Evolutionary conservation across 805 yeast species (phyloP).

Genomic region (Kodamaea kaohsiungensis): DNA sequence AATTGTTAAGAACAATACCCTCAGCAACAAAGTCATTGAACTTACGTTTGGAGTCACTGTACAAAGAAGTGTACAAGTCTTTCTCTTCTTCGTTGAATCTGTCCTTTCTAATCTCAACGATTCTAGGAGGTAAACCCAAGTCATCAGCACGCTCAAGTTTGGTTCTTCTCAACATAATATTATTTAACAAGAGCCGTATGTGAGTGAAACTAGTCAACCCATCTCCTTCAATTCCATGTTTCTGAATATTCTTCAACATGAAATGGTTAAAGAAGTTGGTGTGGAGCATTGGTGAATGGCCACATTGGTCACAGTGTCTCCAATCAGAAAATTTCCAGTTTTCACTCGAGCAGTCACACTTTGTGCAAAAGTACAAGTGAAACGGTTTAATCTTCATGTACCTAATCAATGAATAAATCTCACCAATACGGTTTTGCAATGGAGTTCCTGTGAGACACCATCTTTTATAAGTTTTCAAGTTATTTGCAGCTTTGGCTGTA

Average conservation of each 20-base stretch:
- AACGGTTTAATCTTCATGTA: slow-evolving; percentile 84
- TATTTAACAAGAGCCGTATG: slow-evolving; percentile 70
- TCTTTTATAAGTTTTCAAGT: slow-evolving; percentile 66
- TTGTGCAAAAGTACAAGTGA: slow-evolving; percentile 88
- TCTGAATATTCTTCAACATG: slow-evolving; percentile 90
- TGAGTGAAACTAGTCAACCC: slow-evolving; percentile 77
- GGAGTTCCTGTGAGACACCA: slow-evolving; percentile 98
- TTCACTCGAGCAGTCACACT: slow-evolving; percentile 78
- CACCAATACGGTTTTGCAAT: slow-evolving; percentile 93
- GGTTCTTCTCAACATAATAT: slow-evolving; percentile 90
- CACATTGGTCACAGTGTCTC: slow-evolving; percentile 83
- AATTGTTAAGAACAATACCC: slow-evolving; percentile 94
- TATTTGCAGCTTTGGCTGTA: slow-evolving; percentile 89
- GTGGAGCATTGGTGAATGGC: slow-evolving; percentile 92
- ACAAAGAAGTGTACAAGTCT: slow-evolving; percentile 85
- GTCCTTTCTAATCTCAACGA: slow-evolving; percentile 86
- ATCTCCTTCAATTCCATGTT: slow-evolving; percentile 77
- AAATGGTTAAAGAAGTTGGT: slow-evolving; percentile 95
- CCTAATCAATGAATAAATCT: slow-evolving; percentile 87
- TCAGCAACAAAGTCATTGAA: slow-evolving; percentile 92
- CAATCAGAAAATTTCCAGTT: slow-evolving; percentile 86
- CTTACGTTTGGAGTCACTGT: slow-evolving; percentile 81
- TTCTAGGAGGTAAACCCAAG: slow-evolving; percentile 93
- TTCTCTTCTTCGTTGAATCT: slow-evolving; percentile 92
- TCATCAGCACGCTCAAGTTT: slow-evolving; percentile 97